These are phyloP conservation scores for Pulveroboletus sp. DNA, from an alignment of 768 basidiomycete genomes.

Conservation along the genomic window DNA sequence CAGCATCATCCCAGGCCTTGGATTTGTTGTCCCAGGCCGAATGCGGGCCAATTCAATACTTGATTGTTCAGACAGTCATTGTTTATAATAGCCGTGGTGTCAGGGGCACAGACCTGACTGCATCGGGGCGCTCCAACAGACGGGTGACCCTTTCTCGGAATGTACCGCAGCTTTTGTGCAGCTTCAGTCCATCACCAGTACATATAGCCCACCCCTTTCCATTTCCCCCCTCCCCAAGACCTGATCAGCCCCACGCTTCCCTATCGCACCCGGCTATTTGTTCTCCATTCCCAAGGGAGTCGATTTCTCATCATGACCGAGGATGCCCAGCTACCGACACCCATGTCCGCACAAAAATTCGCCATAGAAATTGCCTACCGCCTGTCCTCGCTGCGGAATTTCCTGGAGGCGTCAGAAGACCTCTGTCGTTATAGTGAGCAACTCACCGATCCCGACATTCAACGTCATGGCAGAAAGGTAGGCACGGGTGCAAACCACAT, in stretches of 20 bases:
- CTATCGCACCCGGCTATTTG: conserved; percentile 9
- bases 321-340: conserved; percentile 9
- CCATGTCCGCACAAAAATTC: conserved; percentile 21
- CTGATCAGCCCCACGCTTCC: neutral
- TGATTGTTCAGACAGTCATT: neutral
- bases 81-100: conserved; percentile 9
- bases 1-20: neutral
- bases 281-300: neutral
- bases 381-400: conserved; percentile 27
- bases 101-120: conserved; percentile 8
- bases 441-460: conserved; percentile 19
- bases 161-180: conserved; percentile 29
- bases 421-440: conserved; percentile 18
- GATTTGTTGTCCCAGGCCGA: conserved; percentile 1
- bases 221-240: conserved; percentile 11
- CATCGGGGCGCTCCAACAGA: conserved; percentile 10
- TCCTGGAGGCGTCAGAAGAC: conserved; percentile 27
- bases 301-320: conserved; percentile 12
- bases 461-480: conserved; percentile 27
- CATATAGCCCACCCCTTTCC: conserved; percentile 21
- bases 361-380: conserved; percentile 27
- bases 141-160: conserved; percentile 24
- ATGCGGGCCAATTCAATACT: conserved; percentile 1
- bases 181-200: conserved; percentile 6
- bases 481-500: neutral